Evolutionary conservation across 805 yeast species (phyloP), one percentile per base, ranked within the genome.

Genomic region (Geotrichum ghanense): DNA sequence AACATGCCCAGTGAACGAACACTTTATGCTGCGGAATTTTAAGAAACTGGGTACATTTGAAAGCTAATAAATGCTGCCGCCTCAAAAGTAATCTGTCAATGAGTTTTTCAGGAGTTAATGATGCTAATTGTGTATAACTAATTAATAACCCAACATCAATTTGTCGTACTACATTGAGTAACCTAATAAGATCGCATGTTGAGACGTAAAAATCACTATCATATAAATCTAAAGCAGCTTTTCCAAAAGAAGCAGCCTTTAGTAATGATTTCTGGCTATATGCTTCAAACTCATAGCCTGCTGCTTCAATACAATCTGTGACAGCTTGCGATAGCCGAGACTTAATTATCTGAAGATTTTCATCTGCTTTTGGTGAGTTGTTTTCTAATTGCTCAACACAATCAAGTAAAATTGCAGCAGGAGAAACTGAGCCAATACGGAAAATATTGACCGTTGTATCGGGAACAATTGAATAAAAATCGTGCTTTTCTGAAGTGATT

Each of bases 191-290:
- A 54, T 80, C 73, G 50, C 89, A 71, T 2, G 78, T 74, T n/a
- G 70, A 69, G 2, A 86, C 75, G 55, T 82, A 86, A 42, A 69
- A 65, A 48, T 75, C 75, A 2, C 88, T 69, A 56, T 79, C 80
- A 54, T 72, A 76, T 2, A 69, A 57, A 6, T 73, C 76, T 41
- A 73, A 58, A 37, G 73, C 57, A 0, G 84, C 72, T 55, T 90
- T 92, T 0, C 97, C 98, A 64, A 89, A 85, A 0, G 84, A 70
- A 0, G 89, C 95, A 1, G 96, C 95, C 45, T 78, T 73, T 34
- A 92, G 63, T 7, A 90, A 65, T 44, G 75, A 76, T 60, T 87
- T 88, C 56, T 92, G 98, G 81, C 89, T 75, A 45, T 70, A 68
- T 0, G 83, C 74, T 50, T 80, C 86, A 55, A 86, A 78, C 56